phyloP scores from a whole-genome alignment of 345 rosid genomes.

The Moricandia moricandioides region DNA sequence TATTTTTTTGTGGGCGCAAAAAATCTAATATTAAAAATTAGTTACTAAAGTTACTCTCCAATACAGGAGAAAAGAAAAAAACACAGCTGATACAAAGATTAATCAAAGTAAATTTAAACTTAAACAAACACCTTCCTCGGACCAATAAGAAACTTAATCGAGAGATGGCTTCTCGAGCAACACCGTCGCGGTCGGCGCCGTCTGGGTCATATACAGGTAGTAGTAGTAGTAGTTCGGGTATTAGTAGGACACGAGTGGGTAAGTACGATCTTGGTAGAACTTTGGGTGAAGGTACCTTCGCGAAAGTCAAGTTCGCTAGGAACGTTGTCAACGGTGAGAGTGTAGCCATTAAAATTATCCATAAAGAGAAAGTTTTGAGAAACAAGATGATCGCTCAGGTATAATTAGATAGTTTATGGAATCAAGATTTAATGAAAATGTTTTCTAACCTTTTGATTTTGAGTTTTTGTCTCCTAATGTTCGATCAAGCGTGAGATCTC shows the following conservation, averaged over 20 bases:
- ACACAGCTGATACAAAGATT: no score
- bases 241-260: constrained; percentile 83
- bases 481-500: constrained; percentile 97
- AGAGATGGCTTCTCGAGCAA: constrained; percentile 43
- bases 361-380: constrained; percentile 82
- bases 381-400: constrained; percentile 97
- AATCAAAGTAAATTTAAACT: neutral
- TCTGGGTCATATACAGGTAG: constrained; percentile 4
- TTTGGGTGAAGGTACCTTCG: constrained; percentile 92
- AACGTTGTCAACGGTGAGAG: constrained; percentile 62
- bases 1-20: neutral
- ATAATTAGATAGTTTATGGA: neutral
- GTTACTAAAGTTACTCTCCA: no score
- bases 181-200: constrained; percentile 21
- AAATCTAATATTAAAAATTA: no score
- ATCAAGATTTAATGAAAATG: neutral
- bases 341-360: constrained; percentile 89
- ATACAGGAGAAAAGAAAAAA: no score
- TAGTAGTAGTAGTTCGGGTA: constrained; percentile 23
- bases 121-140: constrained; percentile 1
- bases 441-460: neutral
- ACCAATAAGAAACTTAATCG: neutral
- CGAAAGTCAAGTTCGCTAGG: constrained; percentile 94
- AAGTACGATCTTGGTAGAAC: constrained; percentile 91
- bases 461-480: constrained; percentile 17